A percentile compares a stretch with the other conserved stretches of the same genome.
phyloP scores from a whole-genome alignment of 176 grass and related monocot genomes.

The Carex myosuroides region DNA sequence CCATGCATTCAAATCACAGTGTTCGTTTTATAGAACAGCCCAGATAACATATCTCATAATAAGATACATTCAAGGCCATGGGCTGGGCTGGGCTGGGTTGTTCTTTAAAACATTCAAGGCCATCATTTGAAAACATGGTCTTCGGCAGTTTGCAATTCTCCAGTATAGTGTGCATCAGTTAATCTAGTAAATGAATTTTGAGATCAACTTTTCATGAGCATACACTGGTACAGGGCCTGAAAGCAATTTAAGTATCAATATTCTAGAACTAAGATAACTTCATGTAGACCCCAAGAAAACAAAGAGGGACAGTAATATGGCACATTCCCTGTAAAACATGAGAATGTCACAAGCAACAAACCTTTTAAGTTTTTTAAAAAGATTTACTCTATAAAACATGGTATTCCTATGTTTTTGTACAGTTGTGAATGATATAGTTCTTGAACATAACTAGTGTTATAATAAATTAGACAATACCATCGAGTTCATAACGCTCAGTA shows the following conservation, averaged over 20 bases:
- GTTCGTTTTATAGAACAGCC: background rate
- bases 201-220: background rate
- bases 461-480: constrained; percentile 34
- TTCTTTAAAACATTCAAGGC: background rate
- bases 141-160: background rate
- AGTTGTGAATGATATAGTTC: background rate
- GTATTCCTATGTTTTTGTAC: background rate
- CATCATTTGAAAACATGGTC: background rate
- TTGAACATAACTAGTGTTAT: background rate
- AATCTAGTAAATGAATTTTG: background rate
- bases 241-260: background rate
- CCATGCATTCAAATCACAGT: background rate
- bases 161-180: background rate
- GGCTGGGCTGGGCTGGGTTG: too few species aligned
- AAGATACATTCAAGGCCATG: background rate
- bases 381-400: background rate
- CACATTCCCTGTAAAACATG: background rate
- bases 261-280: background rate
- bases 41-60: background rate
- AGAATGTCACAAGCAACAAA: background rate
- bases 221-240: background rate
- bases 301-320: background rate
- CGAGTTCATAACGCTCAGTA: constrained; percentile 70
- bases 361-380: background rate
- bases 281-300: background rate